phyloP scores from a whole-genome alignment of 2,329 filamentous ascomycete species.

The Emergomyces africanus region DNA sequence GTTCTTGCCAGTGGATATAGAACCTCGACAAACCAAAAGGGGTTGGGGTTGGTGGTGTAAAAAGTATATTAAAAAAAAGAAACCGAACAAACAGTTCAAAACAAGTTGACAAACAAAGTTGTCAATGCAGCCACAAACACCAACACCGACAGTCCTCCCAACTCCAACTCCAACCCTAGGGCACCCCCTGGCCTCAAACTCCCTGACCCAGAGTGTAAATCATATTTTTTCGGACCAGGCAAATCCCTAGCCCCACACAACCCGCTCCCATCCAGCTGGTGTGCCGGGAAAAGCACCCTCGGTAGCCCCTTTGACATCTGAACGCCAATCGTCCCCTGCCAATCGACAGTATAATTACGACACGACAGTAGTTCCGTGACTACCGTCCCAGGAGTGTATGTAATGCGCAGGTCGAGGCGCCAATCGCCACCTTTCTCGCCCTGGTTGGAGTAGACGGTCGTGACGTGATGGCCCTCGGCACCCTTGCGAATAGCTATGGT shows the following conservation, averaged over 20 bases:
- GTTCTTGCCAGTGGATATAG: no score
- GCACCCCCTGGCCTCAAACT: background rate
- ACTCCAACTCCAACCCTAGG: background rate
- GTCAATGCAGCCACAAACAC: background rate
- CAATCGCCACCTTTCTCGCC: constrained; percentile 29
- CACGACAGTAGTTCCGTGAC: constrained; percentile 30
- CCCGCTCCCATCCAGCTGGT: constrained; percentile 13
- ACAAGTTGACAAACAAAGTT: background rate
- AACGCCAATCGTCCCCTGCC: constrained; percentile 11
- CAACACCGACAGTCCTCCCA: background rate
- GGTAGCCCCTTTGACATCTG: constrained; percentile 14
- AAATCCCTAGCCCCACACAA: constrained; percentile 8
- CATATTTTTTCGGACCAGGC: background rate
- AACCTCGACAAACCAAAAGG: no score
- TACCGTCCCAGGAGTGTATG: constrained; percentile 19
- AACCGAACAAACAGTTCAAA: background rate
- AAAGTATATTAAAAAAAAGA: background rate
- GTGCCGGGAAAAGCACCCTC: constrained; percentile 14
- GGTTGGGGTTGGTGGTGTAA: no score
- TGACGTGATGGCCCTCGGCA: constrained; percentile 17
- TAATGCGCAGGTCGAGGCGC: constrained; percentile 33
- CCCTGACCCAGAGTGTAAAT: no score
- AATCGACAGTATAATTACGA: constrained; percentile 12
- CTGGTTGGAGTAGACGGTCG: constrained; percentile 32
- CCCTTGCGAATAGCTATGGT: constrained; percentile 36